Conservation (phyloP, 306 rosid species). For the Dalbergia oliveri region DNA sequence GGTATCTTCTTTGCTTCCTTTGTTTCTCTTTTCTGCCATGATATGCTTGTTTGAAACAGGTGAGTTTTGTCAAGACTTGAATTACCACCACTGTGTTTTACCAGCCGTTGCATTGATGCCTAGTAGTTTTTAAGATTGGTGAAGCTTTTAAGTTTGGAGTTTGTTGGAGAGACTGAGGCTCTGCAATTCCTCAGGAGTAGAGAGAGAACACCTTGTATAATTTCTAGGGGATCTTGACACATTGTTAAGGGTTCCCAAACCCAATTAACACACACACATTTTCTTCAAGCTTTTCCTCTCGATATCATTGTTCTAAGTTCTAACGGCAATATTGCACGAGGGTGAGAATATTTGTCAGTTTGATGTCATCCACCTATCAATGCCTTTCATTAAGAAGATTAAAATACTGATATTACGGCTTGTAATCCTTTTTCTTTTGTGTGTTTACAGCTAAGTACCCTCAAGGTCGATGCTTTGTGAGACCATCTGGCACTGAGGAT, state of each 20-base stretch:
- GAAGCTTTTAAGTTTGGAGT: not conserved
- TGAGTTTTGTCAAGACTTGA: not conserved
- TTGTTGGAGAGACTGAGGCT: no score
- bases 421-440: conserved; percentile 30
- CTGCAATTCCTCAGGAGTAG: no score
- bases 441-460: conserved; percentile 63
- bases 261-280: no score
- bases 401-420: conserved; percentile 45
- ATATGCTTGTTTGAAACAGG: conserved; percentile 12
- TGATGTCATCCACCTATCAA: not conserved
- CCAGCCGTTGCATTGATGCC: not conserved
- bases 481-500: conserved; percentile 98
- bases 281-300: no score
- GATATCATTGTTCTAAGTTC: no score
- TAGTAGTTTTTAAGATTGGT: not conserved
- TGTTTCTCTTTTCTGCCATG: not conserved
- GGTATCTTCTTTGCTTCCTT: conserved; percentile 55
- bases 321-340: not conserved
- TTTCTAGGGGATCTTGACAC: no score
- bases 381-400: no score
- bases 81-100: not conserved
- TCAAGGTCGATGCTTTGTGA: conserved; percentile 85
- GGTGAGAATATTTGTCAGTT: conserved; percentile 18
- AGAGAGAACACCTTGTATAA: no score
- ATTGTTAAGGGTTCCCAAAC: no score